phyloP scores from a whole-genome alignment of 2,329 filamentous ascomycete species.

The Fusarium pininemorale region DNA sequence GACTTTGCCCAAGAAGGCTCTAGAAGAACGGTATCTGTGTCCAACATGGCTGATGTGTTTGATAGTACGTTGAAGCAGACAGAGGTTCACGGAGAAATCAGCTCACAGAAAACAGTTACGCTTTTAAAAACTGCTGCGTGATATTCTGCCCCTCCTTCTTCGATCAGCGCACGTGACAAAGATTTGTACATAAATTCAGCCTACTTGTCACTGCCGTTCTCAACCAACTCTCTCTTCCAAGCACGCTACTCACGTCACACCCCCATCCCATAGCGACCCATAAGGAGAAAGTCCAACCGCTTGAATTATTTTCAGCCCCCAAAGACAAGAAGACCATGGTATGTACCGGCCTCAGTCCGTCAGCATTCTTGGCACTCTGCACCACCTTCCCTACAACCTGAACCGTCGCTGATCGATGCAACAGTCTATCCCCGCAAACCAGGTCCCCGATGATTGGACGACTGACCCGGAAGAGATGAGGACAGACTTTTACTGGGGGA shows the following conservation, averaged over 20 bases:
- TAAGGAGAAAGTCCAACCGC: neutral
- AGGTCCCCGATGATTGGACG: neutral
- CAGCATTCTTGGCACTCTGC: neutral
- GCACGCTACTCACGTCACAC: neutral
- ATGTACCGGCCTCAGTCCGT: neutral
- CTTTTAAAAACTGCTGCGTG: neutral
- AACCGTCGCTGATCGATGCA: neutral
- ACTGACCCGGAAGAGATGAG: neutral
- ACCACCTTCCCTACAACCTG: neutral
- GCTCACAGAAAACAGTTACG: neutral
- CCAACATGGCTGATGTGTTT: neutral
- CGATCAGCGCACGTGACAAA: neutral
- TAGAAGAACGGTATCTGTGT: neutral
- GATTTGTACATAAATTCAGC: neutral
- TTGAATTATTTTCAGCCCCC: neutral
- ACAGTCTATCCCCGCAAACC: neutral
- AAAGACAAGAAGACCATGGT: neutral
- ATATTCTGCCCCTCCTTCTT: neutral
- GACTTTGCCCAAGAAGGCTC: neutral
- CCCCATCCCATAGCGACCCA: rapidly evolving
- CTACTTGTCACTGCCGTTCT: rapidly evolving
- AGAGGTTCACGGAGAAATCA: neutral
- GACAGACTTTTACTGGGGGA: neutral
- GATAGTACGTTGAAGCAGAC: too few species aligned
- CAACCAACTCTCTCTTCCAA: neutral